These are phyloP conservation scores for Nemania sp. DNA, from an alignment of 2,329 filamentous ascomycete genomes.

Conservation along the genomic window DNA sequence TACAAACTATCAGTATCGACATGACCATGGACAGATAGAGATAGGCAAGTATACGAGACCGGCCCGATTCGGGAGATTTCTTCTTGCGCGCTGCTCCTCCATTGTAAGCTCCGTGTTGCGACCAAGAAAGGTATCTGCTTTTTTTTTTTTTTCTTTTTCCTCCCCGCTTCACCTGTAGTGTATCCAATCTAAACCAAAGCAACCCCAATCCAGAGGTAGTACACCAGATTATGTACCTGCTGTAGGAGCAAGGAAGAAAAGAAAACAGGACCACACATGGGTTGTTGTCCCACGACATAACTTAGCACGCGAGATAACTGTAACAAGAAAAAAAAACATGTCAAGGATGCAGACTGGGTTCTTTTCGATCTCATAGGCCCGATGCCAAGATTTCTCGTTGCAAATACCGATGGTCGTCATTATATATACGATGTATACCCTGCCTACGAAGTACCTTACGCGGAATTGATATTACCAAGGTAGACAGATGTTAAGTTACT, in stretches of 20 bases:
- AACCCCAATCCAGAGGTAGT: background rate
- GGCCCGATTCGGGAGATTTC: background rate
- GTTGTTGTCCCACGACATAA: background rate
- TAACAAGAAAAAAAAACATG: constrained; percentile 1
- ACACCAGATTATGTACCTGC: background rate
- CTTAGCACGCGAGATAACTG: constrained; percentile 8
- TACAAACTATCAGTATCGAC: no score
- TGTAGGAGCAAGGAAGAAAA: background rate
- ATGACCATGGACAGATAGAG: no score
- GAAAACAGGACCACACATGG: constrained; percentile 16
- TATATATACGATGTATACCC: no score
- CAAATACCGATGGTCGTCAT: background rate
- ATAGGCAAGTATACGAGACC: background rate
- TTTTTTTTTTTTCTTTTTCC: background rate
- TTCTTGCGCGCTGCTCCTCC: background rate
- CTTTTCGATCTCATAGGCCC: background rate
- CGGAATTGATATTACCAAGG: no score
- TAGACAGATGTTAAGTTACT: no score
- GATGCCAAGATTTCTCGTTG: background rate
- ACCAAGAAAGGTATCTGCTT: background rate
- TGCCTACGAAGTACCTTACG: no score
- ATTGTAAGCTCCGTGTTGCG: background rate
- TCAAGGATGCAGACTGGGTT: background rate
- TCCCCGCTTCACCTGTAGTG: constrained; percentile 9
- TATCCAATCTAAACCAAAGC: background rate